phyloP scores from a whole-genome alignment of 2,329 filamentous ascomycete species.

The Aspergillus sojae region DNA sequence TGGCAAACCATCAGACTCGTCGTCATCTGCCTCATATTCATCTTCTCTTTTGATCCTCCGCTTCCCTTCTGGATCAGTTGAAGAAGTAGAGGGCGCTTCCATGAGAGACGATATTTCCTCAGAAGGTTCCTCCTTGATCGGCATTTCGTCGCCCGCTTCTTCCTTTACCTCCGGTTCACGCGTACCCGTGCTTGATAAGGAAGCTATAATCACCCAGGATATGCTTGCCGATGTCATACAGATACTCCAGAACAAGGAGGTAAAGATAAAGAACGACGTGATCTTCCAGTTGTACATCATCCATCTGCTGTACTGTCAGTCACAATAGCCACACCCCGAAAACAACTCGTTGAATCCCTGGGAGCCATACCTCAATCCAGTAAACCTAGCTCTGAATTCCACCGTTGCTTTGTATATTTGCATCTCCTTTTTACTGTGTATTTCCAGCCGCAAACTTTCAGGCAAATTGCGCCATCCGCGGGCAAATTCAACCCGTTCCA shows the following conservation, averaged over 20 bases:
- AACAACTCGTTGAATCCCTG: not conserved
- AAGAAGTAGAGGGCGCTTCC: constrained; percentile 10
- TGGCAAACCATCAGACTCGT: constrained; percentile 11
- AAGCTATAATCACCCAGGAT: constrained; percentile 63
- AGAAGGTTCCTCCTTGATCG: constrained; percentile 26
- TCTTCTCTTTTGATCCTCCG: constrained; percentile 31
- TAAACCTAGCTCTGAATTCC: constrained; percentile 72
- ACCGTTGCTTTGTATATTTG: constrained; percentile 75
- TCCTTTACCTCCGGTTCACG: not conserved
- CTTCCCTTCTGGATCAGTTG: not conserved
- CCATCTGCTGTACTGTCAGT: constrained; percentile 56
- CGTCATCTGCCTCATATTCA: constrained; percentile 15
- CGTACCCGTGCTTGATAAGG: constrained; percentile 37
- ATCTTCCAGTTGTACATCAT: constrained; percentile 84
- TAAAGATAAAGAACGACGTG: constrained; percentile 69
- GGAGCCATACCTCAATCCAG: constrained; percentile 62
- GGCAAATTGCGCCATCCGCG: constrained; percentile 58
- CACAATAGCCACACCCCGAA: not conserved
- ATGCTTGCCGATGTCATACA: constrained; percentile 69
- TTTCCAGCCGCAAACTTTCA: constrained; percentile 60
- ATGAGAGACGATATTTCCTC: constrained; percentile 10
- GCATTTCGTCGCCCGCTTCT: constrained; percentile 15
- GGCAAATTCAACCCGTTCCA: constrained; percentile 71
- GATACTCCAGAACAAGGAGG: constrained; percentile 72
- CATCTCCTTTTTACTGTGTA: constrained; percentile 69